phyloP scores from a whole-genome alignment of 768 basidiomycete genomes.

The Austroboletus festivus region DNA sequence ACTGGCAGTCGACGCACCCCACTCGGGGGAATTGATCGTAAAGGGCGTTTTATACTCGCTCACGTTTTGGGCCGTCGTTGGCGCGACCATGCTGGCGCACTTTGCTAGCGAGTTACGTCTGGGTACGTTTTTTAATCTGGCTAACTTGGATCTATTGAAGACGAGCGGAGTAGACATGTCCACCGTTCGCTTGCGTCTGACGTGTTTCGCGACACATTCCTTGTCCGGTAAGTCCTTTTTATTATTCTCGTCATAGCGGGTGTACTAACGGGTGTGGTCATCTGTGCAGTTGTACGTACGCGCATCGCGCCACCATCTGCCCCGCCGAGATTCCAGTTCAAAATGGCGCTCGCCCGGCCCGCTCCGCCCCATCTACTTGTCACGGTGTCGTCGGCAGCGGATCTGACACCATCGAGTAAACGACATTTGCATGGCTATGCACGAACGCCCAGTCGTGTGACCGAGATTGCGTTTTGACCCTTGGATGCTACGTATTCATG shows the following conservation, averaged over 20 bases:
- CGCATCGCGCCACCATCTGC: neutral
- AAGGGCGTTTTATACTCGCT: constrained; percentile 8
- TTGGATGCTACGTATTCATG: too few species aligned
- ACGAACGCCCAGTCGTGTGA: constrained; percentile 13
- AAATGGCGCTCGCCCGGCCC: neutral
- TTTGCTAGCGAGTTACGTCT: neutral
- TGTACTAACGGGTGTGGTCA: neutral
- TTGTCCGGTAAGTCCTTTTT: constrained; percentile 4
- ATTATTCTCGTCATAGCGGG: neutral
- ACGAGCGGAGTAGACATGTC: neutral
- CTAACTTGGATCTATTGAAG: neutral
- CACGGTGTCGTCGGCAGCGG: neutral
- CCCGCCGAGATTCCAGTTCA: neutral
- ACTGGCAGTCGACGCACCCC: constrained; percentile 15
- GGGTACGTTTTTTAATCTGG: neutral
- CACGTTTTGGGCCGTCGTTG: constrained; percentile 6
- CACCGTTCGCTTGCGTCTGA: neutral
- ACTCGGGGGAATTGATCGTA: constrained; percentile 14
- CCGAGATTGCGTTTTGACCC: constrained; percentile 10
- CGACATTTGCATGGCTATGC: constrained; percentile 1
- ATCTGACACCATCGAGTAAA: neutral
- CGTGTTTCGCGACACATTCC: neutral
- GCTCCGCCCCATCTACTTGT: neutral
- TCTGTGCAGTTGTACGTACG: neutral
- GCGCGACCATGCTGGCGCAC: neutral